Base-by-base conservation (phyloP, 257 asterid genomes). In the Salvia miltiorrhiza region DNA sequence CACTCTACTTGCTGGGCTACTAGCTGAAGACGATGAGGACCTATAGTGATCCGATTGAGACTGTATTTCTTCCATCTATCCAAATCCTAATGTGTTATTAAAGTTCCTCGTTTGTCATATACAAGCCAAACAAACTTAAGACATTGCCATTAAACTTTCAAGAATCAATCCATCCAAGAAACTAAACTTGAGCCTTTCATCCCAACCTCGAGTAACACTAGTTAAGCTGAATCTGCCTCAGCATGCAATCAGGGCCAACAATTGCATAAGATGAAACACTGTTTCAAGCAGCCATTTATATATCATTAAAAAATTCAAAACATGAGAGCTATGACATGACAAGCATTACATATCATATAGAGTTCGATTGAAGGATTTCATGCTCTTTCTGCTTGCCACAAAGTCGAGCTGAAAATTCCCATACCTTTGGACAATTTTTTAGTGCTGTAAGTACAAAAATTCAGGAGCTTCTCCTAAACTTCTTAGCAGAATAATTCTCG, bases 11-110 rank as follows among this genome's bases (percentile, higher is more conserved):
- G 92, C 83, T 1, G 99, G 99, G 76, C 99, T 94, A 79, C 97
- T 91, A 23, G 98, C 96, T 1, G 98, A 89, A 70, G 99, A 94
- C 12, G 99, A 94, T 3, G 99, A 91, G 57, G 98, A 94, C 70
- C 96, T 80, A 61, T 94, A 94, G 52, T 87, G 96, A 84, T 94
- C 99, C 0, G 96, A 83, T 20, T 90, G 99, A 26, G 99, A 85
- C 63, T 94, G 98, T 79, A 94, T 94, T 77, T 94, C 99, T 80
- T 94, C 97, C 99, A 94, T 94, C 72, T 75, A 17, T 69, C 58
- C 35, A 28, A 13, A 73, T 62, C 50, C 73, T 59, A 39, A 30
- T 1, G 11, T 43, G 64, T 56, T 62, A 17, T 28, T 23, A 55
- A 23, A 26, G 41, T 48, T 65, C 74, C 52, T 54, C 23, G 47